A percentile compares a stretch with the other conserved stretches of the same genome.
Evolutionary conservation across 2,329 filamentous ascomycete species (phyloP).

Genomic region (Ampelomyces quisqualis): DNA sequence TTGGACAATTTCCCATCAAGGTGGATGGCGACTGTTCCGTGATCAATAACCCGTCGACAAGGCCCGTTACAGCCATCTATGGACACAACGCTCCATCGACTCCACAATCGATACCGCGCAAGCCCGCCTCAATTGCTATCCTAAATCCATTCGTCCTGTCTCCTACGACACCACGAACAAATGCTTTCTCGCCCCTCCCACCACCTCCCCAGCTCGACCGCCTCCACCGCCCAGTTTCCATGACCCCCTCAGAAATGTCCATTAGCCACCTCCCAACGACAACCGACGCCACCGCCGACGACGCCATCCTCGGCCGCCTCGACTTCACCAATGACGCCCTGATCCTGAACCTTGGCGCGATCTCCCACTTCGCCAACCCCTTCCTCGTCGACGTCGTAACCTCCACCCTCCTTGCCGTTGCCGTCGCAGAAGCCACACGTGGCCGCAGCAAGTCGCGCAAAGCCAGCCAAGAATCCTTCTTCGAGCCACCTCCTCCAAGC

Average conservation of each 20-base stretch:
- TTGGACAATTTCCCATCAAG: constrained; percentile 48
- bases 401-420: constrained; percentile 47
- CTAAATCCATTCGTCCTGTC: constrained; percentile 44
- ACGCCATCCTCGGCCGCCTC: constrained; percentile 47
- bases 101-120: constrained; percentile 31
- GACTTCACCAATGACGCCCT: constrained; percentile 48
- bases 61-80: constrained; percentile 44
- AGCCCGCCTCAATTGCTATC: constrained; percentile 39
- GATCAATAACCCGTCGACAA: constrained; percentile 41
- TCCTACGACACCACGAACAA: constrained; percentile 36
- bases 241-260: constrained; percentile 38
- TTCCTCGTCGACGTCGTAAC: constrained; percentile 51
- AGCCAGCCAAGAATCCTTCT: constrained; percentile 25
- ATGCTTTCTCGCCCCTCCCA: constrained; percentile 34
- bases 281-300: constrained; percentile 40
- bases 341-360: constrained; percentile 48
- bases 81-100: constrained; percentile 42
- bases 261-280: constrained; percentile 37
- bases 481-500: constrained; percentile 37
- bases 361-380: constrained; percentile 47
- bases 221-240: constrained; percentile 30
- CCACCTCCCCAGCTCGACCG: constrained; percentile 28
- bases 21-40: constrained; percentile 46
- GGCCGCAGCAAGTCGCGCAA: constrained; percentile 22
- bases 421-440: constrained; percentile 48